Percentiles rank a stretch among this genome's conserved stretches.
Evolutionary conservation across 805 yeast genomes (phyloP).

Genomic region (Kurtzmaniella fragi): DNA sequence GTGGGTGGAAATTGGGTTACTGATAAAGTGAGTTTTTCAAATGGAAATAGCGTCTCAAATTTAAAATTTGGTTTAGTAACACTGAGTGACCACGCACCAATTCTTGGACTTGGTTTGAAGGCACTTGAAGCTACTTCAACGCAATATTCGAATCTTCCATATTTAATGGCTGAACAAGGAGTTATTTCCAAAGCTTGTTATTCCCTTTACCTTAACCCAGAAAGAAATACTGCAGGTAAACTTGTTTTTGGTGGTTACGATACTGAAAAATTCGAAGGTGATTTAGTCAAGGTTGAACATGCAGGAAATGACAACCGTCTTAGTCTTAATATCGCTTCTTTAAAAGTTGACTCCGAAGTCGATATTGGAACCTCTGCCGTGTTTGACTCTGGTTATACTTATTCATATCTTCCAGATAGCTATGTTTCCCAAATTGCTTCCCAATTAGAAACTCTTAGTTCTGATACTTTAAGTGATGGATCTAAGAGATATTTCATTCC

Average conservation of each 20-base stretch:
- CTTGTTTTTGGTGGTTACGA: slow-evolving; percentile 18
- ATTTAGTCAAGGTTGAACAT: slow-evolving; percentile 13
- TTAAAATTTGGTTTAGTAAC: slow-evolving; percentile 1
- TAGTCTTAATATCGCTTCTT: too few species aligned
- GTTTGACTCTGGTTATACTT: slow-evolving; percentile 58
- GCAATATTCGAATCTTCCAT: slow-evolving; percentile 9
- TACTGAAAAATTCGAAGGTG: slow-evolving; percentile 11
- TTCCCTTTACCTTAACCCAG: slow-evolving; percentile 12
- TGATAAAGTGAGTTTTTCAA: slow-evolving; percentile 9
- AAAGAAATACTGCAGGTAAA: slow-evolving; percentile 8
- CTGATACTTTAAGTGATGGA: too few species aligned
- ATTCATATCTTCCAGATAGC: slow-evolving; percentile 38
- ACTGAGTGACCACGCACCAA: slow-evolving; percentile 6
- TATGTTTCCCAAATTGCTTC: slow-evolving; percentile 4
- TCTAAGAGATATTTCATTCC: too few species aligned
- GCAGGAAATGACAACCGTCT: too few species aligned
- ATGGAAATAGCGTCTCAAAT: background rate
- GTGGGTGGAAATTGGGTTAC: slow-evolving; percentile 14
- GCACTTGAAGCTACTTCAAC: slow-evolving; percentile 5
- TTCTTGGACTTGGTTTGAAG: slow-evolving; percentile 16
- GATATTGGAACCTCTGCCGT: slow-evolving; percentile 19
- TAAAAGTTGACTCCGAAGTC: too few species aligned
- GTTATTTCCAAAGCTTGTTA: slow-evolving; percentile 7
- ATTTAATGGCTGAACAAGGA: slow-evolving; percentile 7
- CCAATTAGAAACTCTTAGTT: too few species aligned